Evolutionary conservation across 495 filamentous ascomycete genomes (phyloP), one percentile per base, ranked within the genome.

Genomic region (Xylaria scruposa): DNA sequence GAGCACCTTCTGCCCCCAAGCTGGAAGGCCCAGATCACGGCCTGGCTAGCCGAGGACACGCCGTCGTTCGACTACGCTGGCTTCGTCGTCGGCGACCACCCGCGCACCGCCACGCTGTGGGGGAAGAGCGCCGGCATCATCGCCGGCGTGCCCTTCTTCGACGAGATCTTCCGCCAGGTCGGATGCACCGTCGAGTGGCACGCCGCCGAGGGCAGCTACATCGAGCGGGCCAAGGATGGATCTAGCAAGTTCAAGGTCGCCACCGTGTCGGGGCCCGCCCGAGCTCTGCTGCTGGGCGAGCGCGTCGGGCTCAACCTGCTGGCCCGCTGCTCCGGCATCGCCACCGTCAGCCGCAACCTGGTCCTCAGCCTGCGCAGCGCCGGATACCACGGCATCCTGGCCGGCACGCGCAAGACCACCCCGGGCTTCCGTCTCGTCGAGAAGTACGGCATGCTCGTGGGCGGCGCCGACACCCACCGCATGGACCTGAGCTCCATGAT

Each of bases 1-100:
- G 90, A 91, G 58, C 90, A 97, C 78, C 89, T 99, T 56, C 90
- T 99, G 2, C 95, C 95, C 0, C 87, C 86, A 21, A 92, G 90
- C 47, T 97, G 94, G 89, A 96, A 96, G 76, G 85, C 90, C 40
- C 87, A 91, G 64, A 89, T 99, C 66, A 86, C 92, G 2, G 79
- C 87, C 68, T 99, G 97, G 97, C 90, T 97, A 6, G 91, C 93
- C 71, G 96, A 99, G 82, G 96, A 99, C 83, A 95, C 94, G 29
- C 96, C 96, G 3, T 94, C 93, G 42, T 95, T 97, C 79, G 96
- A 99, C 83, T 97, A 97, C 78, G 97, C 94, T 73, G 96, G 96
- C 51, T 99, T 97, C 77, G 96, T 99, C 10, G 96, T 99, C 15
- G 96, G 96, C 60, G 90, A 95, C 69, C 85, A 87, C 21, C 84